Conservation (phyloP, 2,329 filamentous ascomycete species). For the Epichloe sylvatica region DNA sequence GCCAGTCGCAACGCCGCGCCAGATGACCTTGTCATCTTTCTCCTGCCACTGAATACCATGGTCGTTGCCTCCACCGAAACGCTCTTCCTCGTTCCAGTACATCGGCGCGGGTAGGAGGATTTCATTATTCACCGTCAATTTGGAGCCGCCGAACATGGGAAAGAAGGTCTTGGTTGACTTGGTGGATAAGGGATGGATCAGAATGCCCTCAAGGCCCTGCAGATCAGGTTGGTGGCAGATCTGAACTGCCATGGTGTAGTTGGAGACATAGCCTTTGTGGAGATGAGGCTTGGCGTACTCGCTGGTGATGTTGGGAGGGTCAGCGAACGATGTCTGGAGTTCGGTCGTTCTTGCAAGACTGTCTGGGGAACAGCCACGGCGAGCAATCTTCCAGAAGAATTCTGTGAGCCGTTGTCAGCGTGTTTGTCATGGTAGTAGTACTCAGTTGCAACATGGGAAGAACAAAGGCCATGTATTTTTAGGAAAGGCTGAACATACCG, state of each 20-base stretch:
- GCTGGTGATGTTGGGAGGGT: slow-evolving; percentile 30
- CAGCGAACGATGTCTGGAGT: slow-evolving; percentile 29
- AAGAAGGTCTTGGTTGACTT: slow-evolving; percentile 43
- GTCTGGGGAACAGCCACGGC: slow-evolving; percentile 46
- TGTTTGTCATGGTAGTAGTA: no score
- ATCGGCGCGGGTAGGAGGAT: slow-evolving; percentile 56
- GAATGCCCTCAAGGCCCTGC: slow-evolving; percentile 48
- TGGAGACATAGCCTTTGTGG: slow-evolving; percentile 44
- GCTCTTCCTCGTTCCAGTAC: slow-evolving; percentile 51
- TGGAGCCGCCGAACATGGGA: slow-evolving; percentile 56
- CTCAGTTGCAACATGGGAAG: no score
- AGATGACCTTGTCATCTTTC: slow-evolving; percentile 42
- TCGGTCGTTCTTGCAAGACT: slow-evolving; percentile 42
- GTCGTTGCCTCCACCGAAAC: slow-evolving; percentile 44
- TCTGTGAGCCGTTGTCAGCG: slow-evolving; percentile 17
- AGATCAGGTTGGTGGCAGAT: slow-evolving; percentile 54
- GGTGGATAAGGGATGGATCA: slow-evolving; percentile 46
- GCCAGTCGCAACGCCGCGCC: slow-evolving; percentile 55
- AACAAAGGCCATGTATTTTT: not conserved
- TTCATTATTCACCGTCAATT: slow-evolving; percentile 55
- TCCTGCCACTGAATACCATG: slow-evolving; percentile 41
- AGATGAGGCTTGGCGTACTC: slow-evolving; percentile 34
- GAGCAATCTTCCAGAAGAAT: slow-evolving; percentile 43
- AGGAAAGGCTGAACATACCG: slow-evolving; percentile 22
- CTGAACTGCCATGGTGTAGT: slow-evolving; percentile 46